Base-by-base conservation (phyloP, 1,284 basidiomycete genomes). In the Tremellales sp. region DNA sequence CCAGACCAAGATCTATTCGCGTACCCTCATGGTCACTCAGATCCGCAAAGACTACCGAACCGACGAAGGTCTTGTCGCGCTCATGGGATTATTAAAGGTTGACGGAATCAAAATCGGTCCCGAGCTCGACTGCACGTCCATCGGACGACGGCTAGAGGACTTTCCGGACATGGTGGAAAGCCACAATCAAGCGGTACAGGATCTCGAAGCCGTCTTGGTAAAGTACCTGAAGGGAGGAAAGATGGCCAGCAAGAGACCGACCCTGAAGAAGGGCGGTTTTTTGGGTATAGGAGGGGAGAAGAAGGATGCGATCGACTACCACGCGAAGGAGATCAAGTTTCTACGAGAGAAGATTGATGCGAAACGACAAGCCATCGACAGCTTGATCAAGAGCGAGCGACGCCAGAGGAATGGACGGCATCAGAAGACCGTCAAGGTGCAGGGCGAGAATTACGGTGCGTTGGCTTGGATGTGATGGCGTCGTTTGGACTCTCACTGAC, bases 181-280 rank as follows among this genome's bases (percentile, higher is more conserved):
- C 55, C 90, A 95, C 74, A 92, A 93, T 71, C 74, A 85, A 41
- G 84, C 86, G 12, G 90, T 97, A 13, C 77, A 83, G 39, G 83
- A 90, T 51, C 80, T 95, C 33, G 92, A 97, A 66, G 74, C 79
- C 35, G 78, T 87, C 25, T 77, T 95, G 13, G 89, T 93, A 38
- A 82, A 81, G 55, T 93, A 93, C 67, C 78, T 94, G 48, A 86
- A 89, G 61, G 82, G 79, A 16, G 85, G 86, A 7, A 81, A 80
- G 59, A 74, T 88, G 32, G 84, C 78, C 21, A 78, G 81, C 53
- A 84, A 84, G 51, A 76, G 91, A 22, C 91, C 91, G 0, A 85
- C 76, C 2, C 80, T 87, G 46, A 76, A 78, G 16, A 70, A 86
- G 16, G 87, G 87, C 14, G 86, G 82, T 4, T 82, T 79, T 54